Base-by-base conservation (phyloP, 805 yeast species). In the Saccharomycopsis javanensis region DNA sequence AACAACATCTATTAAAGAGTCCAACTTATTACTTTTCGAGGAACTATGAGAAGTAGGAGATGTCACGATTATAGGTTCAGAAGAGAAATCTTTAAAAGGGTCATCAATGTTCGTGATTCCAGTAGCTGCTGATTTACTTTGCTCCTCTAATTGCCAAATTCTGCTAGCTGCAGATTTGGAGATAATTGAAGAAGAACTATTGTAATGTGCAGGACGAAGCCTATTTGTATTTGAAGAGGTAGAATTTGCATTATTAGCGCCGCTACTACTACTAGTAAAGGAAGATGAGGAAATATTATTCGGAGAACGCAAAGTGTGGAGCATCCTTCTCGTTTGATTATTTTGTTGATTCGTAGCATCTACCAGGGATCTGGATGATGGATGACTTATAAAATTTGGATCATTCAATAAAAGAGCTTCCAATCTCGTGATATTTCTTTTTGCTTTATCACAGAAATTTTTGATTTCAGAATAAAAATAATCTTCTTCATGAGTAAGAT, bases 301-400 rank as follows among this genome's bases (percentile, higher is more conserved):
- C 4, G 66, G 68, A 31, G 65, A 55, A 57, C 76, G 63, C 31
- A 73, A 60, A 1, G 77, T 71, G 45, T 70, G 71, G 46, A 66
- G 59, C 66, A 72, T 61, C 34, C 68, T 65, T 53, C 61, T 50
- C 4, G 66, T 62, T 34, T 56, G 63, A 46, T 33, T 56, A 51
- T 53, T 61, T 50, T 28, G 54, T 53, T 60, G 67, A 18, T 59
- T 54, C 53, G 15, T 23, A 31, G 28, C 7, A 33, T 52, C 30
- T 5, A 18, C 51, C 18, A 33, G 28, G 13, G 34, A 23, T 33
- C 28, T 27, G 20, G 51, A 16, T 6, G 35, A n/a, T 3, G 35
- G 3, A 35, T 20, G n/a, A 18, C 38, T 50, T 18, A 25, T 27
- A 37, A 30, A 27, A 25, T 50, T 50, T 7, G 51, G 37, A 33